Evolutionary conservation across 164 flowering plant genomes (phyloP).

Genomic region (Liquidambar formosana): DNA sequence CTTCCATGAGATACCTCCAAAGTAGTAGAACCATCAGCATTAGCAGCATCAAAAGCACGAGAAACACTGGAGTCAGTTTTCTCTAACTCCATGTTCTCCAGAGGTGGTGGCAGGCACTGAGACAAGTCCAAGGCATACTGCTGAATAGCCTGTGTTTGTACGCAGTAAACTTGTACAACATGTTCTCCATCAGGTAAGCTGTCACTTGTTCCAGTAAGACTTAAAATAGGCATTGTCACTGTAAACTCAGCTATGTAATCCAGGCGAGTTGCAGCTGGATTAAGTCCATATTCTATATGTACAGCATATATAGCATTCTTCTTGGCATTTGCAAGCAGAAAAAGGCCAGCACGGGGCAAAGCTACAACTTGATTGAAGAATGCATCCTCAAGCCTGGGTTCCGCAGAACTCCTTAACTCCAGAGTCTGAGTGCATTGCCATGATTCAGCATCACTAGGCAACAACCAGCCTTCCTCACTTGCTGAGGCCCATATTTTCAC

Average conservation of each 20-base stretch:
- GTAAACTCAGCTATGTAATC: conserved; percentile 91
- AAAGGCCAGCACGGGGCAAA: conserved; percentile 65
- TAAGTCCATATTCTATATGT: conserved; percentile 77
- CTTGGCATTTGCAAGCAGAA: conserved; percentile 83
- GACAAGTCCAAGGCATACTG: conserved; percentile 87
- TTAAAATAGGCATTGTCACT: conserved; percentile 93
- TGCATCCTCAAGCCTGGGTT: conserved; percentile 55
- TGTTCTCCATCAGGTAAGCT: conserved; percentile 62
- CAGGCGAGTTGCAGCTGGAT: conserved; percentile 74
- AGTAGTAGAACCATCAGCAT: conserved; percentile 32
- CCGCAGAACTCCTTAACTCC: conserved; percentile 71
- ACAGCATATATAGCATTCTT: conserved; percentile 89
- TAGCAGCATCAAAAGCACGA: conserved; percentile 36
- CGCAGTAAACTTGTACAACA: conserved; percentile 81
- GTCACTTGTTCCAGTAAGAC: conserved; percentile 87
- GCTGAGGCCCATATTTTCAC: conserved; percentile 82
- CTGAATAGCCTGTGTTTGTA: conserved; percentile 95
- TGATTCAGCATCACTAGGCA: conserved; percentile 79
- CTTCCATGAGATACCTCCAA: conserved; percentile 40
- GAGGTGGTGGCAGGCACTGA: conserved; percentile 77
- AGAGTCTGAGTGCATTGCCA: conserved; percentile 85
- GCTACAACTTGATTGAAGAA: conserved; percentile 91
- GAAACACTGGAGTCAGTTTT: conserved; percentile 47
- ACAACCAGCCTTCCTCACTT: conserved; percentile 84
- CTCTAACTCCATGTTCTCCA: conserved; percentile 56